These are phyloP conservation scores for Talaromyces sp. DNA, from an alignment of 2,329 filamentous ascomycete species.

Conservation along the genomic window DNA sequence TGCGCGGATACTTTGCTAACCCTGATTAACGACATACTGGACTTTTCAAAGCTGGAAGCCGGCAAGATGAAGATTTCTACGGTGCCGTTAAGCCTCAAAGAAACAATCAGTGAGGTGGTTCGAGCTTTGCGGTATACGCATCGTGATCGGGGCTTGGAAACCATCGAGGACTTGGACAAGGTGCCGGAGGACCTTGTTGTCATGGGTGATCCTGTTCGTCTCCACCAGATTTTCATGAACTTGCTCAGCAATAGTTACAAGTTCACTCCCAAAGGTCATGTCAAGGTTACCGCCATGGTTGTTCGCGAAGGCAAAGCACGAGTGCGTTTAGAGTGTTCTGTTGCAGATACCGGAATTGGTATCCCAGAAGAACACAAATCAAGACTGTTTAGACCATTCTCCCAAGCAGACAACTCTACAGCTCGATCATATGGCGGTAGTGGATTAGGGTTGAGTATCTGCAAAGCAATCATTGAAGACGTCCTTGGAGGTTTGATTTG, in stretches of 20 bases:
- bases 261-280: slow-evolving; percentile 81
- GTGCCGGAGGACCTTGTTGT: slow-evolving; percentile 62
- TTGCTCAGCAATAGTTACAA: slow-evolving; percentile 91
- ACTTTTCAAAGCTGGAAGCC: slow-evolving; percentile 83
- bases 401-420: slow-evolving; percentile 86
- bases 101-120: slow-evolving; percentile 63
- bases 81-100: slow-evolving; percentile 72
- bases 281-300: slow-evolving; percentile 75
- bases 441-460: slow-evolving; percentile 86
- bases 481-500: slow-evolving; percentile 85
- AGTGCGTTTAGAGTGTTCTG: slow-evolving; percentile 77
- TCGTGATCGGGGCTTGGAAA: slow-evolving; percentile 57
- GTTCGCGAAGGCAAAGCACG: slow-evolving; percentile 67
- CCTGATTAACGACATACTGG: slow-evolving; percentile 86
- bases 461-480: slow-evolving; percentile 88
- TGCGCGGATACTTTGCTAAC: slow-evolving; percentile 73
- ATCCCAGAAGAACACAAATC: slow-evolving; percentile 73
- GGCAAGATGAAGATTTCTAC: slow-evolving; percentile 85
- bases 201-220: slow-evolving; percentile 77
- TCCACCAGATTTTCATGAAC: slow-evolving; percentile 76
- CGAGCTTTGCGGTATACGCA: slow-evolving; percentile 63
- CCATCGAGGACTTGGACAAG: slow-evolving; percentile 61
- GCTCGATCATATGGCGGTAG: slow-evolving; percentile 89
- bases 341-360: slow-evolving; percentile 86
- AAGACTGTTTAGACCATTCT: slow-evolving; percentile 88